Percentiles rank a stretch among this genome's conserved stretches.
These are phyloP conservation scores for Phaeosphaeriaceae sp. DNA, from an alignment of 2,329 filamentous ascomycete genomes.

Conservation along the genomic window DNA sequence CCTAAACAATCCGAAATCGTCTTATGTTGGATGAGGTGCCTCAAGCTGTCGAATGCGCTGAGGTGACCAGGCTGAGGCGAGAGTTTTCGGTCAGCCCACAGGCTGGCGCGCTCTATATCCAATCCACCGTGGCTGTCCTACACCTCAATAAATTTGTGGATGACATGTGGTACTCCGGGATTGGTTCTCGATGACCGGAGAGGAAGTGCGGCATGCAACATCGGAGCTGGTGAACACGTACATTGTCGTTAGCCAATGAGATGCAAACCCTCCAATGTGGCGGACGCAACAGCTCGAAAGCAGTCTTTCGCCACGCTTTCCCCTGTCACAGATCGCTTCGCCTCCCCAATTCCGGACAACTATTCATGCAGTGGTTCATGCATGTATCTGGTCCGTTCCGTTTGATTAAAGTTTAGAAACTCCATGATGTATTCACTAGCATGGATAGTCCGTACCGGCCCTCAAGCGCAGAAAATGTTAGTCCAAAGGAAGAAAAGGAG, in stretches of 20 bases:
- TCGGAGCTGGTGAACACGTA: neutral
- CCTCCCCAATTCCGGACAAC: too few species aligned
- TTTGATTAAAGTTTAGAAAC: neutral
- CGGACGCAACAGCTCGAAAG: neutral
- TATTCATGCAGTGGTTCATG: too few species aligned
- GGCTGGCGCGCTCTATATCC: neutral
- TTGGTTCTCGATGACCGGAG: neutral
- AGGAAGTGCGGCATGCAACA: neutral
- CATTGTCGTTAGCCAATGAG: neutral
- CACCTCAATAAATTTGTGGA: neutral
- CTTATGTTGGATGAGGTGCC: too few species aligned
- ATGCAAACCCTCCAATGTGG: neutral
- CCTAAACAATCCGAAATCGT: too few species aligned
- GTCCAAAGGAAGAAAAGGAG: neutral
- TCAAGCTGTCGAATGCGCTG: too few species aligned
- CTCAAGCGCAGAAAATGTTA: neutral
- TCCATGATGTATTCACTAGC: neutral
- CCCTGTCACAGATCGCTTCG: too few species aligned
- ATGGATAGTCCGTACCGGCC: neutral
- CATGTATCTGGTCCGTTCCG: too few species aligned
- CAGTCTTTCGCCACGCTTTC: neutral
- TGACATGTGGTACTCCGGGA: neutral
- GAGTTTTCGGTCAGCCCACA: neutral
- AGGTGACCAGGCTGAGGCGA: neutral
- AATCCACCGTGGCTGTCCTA: neutral